Evolutionary conservation across 2,329 filamentous ascomycete genomes (phyloP).

Genomic region (Cordyceps fumosorosea): DNA sequence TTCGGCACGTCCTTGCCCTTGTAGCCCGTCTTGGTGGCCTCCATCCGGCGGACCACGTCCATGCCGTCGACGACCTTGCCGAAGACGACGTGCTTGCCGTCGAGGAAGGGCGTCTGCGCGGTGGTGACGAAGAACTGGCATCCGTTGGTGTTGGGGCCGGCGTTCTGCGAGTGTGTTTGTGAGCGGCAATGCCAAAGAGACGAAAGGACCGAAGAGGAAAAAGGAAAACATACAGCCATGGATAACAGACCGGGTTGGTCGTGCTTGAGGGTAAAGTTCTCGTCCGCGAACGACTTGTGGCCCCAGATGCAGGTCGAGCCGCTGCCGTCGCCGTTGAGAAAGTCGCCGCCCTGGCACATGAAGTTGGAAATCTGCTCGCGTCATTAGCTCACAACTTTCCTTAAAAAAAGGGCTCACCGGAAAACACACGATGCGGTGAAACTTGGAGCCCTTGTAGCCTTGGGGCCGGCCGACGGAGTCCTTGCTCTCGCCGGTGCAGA

Average conservation of each 20-base stretch:
- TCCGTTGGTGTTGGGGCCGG: constrained; percentile 86
- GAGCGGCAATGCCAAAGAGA: background rate
- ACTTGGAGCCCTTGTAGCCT: constrained; percentile 91
- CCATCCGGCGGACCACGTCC: constrained; percentile 87
- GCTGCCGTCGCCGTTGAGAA: constrained; percentile 86
- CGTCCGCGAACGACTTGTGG: constrained; percentile 75
- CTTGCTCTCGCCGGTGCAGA: constrained; percentile 91
- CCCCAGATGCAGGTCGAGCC: constrained; percentile 87
- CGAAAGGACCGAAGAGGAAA: background rate
- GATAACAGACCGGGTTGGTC: constrained; percentile 73
- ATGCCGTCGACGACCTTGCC: constrained; percentile 84
- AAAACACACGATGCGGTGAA: constrained; percentile 76
- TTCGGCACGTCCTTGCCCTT: constrained; percentile 72
- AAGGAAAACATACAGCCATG: constrained; percentile 69
- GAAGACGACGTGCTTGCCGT: constrained; percentile 93
- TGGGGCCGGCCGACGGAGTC: constrained; percentile 69
- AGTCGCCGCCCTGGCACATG: constrained; percentile 97
- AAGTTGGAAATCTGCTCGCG: constrained; percentile 74
- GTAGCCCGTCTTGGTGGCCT: constrained; percentile 76
- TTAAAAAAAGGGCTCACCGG: background rate
- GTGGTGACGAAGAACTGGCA: constrained; percentile 98
- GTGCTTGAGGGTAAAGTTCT: constrained; percentile 80
- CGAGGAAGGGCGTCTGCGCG: constrained; percentile 76
- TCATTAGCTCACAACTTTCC: background rate
- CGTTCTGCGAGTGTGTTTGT: constrained; percentile 52